phyloP scores from a whole-genome alignment of 2,329 filamentous ascomycete species.

The Aspergillus uvarum region DNA sequence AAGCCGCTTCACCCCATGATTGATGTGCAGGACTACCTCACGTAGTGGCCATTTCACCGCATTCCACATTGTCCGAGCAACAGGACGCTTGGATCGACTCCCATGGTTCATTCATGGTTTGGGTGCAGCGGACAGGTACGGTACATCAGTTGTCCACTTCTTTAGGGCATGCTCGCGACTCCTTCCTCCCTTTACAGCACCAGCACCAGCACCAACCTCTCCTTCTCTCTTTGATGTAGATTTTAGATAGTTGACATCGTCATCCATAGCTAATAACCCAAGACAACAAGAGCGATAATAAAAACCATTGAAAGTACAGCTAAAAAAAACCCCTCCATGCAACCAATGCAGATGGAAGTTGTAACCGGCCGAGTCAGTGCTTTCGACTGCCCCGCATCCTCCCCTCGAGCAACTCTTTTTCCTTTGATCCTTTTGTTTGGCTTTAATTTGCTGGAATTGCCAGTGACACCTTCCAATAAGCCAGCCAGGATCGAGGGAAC shows the following conservation, averaged over 20 bases:
- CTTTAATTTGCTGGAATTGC: conserved; percentile 4
- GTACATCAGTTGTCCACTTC: no score
- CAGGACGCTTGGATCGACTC: conserved; percentile 5
- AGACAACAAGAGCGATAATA: no score
- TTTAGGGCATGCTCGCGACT: neutral
- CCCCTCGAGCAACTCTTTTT: conserved; percentile 2
- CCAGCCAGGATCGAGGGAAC: neutral
- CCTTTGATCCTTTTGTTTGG: neutral
- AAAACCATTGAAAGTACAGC: no score
- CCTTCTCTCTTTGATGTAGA: neutral
- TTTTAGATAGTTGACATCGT: neutral
- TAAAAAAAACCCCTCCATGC: neutral
- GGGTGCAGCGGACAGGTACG: neutral
- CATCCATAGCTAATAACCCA: no score
- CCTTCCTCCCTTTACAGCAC: neutral
- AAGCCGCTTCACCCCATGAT: neutral
- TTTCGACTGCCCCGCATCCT: conserved; percentile 17
- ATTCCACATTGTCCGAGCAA: conserved; percentile 7
- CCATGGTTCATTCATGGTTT: conserved; percentile 6
- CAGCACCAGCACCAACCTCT: neutral
- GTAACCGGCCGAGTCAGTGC: neutral
- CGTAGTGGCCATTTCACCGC: conserved; percentile 6
- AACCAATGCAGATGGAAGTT: neutral
- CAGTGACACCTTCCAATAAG: conserved; percentile 4
- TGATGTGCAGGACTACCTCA: conserved; percentile 14